These are phyloP conservation scores for Phytophthora multivora DNA, from an alignment of 352 stramenopile species.

Conservation along the genomic window DNA sequence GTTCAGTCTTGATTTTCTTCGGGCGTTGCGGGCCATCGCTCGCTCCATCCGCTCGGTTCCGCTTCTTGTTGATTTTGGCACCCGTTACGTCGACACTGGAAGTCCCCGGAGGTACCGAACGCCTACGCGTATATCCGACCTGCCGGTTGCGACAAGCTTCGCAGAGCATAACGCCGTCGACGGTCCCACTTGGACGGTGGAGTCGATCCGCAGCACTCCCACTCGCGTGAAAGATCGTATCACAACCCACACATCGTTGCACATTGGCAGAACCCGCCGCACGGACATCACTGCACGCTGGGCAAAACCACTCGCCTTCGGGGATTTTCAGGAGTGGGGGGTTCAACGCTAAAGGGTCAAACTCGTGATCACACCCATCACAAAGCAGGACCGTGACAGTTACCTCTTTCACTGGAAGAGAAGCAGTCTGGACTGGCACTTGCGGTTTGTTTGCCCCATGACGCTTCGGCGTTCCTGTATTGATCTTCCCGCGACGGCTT, in stretches of 20 bases:
- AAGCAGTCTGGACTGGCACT: not conserved
- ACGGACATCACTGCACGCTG: conserved; percentile 27
- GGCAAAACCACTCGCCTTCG: conserved; percentile 59
- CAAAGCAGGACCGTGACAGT: conserved; percentile 65
- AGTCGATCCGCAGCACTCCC: conserved; percentile 18
- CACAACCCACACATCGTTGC: conserved; percentile 40
- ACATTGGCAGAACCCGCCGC: not conserved
- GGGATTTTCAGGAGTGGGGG: conserved; percentile 53
- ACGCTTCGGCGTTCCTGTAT: conserved; percentile 5
- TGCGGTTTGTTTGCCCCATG: conserved; percentile 1
- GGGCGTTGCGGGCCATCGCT: conserved; percentile 1
- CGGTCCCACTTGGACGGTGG: conserved; percentile 20
- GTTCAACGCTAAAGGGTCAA: conserved; percentile 51
- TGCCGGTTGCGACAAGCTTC: conserved; percentile 44
- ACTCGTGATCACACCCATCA: conserved; percentile 73
- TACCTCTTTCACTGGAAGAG: conserved; percentile 7
- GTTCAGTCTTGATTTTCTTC: conserved; percentile 28
- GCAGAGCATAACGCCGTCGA: conserved; percentile 38
- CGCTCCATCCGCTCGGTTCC: conserved; percentile 15
- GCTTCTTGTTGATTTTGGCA: conserved; percentile 21
- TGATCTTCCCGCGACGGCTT: not conserved
- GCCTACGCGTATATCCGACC: conserved; percentile 30
- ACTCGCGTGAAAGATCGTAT: conserved; percentile 28
- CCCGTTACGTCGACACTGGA: not conserved
- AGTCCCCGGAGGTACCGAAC: conserved; percentile 7